Base-by-base conservation (phyloP, 768 basidiomycete genomes). In the Dentipellis fragilis region DNA sequence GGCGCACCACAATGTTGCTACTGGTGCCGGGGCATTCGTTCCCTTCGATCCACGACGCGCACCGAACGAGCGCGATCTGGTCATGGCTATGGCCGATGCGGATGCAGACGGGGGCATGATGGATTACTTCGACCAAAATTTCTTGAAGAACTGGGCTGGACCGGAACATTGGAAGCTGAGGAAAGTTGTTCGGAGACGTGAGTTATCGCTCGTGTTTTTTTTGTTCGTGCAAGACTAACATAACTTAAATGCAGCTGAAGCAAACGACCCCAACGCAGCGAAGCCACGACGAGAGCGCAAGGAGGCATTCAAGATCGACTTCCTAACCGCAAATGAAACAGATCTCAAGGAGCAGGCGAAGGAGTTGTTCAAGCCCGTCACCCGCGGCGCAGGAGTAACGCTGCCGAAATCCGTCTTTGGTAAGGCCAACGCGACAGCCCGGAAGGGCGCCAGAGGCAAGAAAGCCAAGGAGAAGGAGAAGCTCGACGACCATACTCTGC, bases 141-240 rank as follows among this genome's bases (percentile, higher is more conserved):
- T 89, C 64, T 75, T 85, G 63, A 95, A 90, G 77, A 95, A 95
- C 62, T 99, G 96, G 96, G 96, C 96, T 3, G 96, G 96, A 0
- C 94, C 94, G 8, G 92, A 98, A 69, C 96, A 99, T 66, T 99
- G 96, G 95, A 98, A 95, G 67, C 69, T 98, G 64, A 75, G 88
- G 58, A 88, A 84, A 65, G 78, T 84, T n/a, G 74, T 92, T 52
- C 80, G 87, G 57, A 81, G 79, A 75, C 79, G 92, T 94, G 59
- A 70, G 83, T 68, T 51, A 29, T 40, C 11, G 35, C 36, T 57
- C 42, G 47, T 39, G 19, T 6, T 3, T 3, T 3, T 3, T 29
- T 29, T 29, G 29, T 29, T 29, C 6, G 6, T 29, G 29, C 6
- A 29, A 6, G 6, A 29, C 29, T 29, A 35, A 23, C 7, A 53